A percentile compares a stretch with the other conserved stretches of the same genome.
phyloP scores from a whole-genome alignment of 345 rosid genomes.

The Syzygium jambos region DNA sequence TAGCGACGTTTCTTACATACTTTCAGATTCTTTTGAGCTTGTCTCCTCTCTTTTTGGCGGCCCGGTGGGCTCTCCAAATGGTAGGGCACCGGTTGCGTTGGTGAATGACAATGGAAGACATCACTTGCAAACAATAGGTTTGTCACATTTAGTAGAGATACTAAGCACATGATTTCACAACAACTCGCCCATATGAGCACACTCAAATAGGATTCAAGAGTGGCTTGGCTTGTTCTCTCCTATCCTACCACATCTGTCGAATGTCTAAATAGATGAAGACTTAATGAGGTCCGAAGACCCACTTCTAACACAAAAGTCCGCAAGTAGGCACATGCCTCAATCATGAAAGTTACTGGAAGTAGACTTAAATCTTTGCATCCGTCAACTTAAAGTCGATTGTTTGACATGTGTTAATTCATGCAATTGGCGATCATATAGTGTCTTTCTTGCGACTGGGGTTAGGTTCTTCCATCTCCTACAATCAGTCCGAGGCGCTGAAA shows the following conservation, averaged over 20 bases:
- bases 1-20: too few relatives aligned
- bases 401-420: neutral
- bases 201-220: neutral
- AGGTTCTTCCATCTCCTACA: too few relatives aligned
- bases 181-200: neutral
- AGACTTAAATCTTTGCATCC: neutral
- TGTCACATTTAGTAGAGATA: neutral
- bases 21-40: too few relatives aligned
- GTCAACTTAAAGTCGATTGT: neutral
- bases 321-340: neutral
- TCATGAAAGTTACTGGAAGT: neutral
- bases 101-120: neutral
- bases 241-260: neutral
- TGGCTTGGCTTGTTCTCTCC: neutral
- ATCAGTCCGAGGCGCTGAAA: too few relatives aligned
- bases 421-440: neutral
- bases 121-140: neutral
- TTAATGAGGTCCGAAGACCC: neutral
- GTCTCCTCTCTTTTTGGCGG: too few relatives aligned
- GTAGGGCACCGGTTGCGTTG: neutral
- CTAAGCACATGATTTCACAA: neutral
- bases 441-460: too few relatives aligned
- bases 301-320: neutral
- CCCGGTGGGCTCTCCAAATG: too few relatives aligned
- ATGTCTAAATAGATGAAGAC: neutral